Evolutionary conservation across 768 basidiomycete genomes (phyloP).

Genomic region (Cantharellus cinnabarinus): DNA sequence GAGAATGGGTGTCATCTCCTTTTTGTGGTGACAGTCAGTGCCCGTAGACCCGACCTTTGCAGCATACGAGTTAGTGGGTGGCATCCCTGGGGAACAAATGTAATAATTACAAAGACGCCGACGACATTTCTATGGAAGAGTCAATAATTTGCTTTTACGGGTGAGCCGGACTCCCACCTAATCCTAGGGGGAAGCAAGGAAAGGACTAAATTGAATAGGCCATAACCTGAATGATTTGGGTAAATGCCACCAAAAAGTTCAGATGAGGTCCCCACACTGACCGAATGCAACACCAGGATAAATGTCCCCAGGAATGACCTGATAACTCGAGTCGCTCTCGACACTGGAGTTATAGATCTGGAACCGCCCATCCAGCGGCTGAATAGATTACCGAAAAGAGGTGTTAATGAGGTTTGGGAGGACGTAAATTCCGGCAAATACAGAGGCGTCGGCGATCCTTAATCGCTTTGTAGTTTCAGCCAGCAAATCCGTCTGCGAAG

Average conservation of each 20-base stretch:
- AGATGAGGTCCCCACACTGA: constrained; percentile 14
- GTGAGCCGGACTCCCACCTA: constrained; percentile 22
- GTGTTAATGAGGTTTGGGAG: neutral
- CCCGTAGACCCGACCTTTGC: constrained; percentile 39
- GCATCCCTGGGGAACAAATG: too few species aligned
- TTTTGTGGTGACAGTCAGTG: constrained; percentile 45
- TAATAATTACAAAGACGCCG: constrained; percentile 51
- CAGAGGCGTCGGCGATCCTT: neutral
- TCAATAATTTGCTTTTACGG: neutral
- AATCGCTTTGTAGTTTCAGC: too few species aligned
- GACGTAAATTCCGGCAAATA: neutral
- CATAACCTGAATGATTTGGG: constrained; percentile 22
- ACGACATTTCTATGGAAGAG: constrained; percentile 33
- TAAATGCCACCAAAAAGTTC: neutral
- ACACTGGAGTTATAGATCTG: neutral
- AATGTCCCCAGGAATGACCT: constrained; percentile 35
- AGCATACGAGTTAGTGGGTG: too few species aligned
- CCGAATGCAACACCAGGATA: constrained; percentile 62
- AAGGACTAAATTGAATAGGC: constrained; percentile 63
- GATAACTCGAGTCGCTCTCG: neutral
- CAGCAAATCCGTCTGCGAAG: neutral
- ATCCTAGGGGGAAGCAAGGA: constrained; percentile 52
- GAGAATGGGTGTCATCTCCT: constrained; percentile 48
- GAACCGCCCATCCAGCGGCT: neutral
- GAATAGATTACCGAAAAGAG: neutral